Percentiles rank a stretch among this genome's conserved stretches.
phyloP scores from a whole-genome alignment of 257 asterid genomes.

The Gentiana dahurica region DNA sequence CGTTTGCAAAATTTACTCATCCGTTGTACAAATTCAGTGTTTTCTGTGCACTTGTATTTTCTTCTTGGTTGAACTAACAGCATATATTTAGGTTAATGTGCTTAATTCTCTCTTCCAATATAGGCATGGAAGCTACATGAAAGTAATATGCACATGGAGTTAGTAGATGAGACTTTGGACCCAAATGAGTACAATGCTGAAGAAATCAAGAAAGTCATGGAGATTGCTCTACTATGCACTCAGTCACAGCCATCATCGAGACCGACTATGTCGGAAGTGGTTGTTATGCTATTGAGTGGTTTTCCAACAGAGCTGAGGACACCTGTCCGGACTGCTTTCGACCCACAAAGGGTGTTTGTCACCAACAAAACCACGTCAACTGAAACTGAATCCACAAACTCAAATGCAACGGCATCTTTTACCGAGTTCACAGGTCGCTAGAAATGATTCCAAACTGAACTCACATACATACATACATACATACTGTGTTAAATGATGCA shows the following conservation, averaged over 20 bases:
- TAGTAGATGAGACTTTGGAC: slow-evolving; percentile 59
- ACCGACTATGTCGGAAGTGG: slow-evolving; percentile 76
- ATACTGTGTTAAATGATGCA: too few relatives aligned
- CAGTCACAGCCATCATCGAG: slow-evolving; percentile 61
- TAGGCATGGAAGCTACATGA: slow-evolving; percentile 81
- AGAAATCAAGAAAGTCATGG: slow-evolving; percentile 55
- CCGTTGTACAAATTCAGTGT: too few relatives aligned
- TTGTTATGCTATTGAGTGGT: slow-evolving; percentile 53
- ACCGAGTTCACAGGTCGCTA: slow-evolving; percentile 59
- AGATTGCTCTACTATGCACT: slow-evolving; percentile 60
- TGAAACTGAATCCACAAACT: slow-evolving; percentile 16
- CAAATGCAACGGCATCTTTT: slow-evolving; percentile 53
- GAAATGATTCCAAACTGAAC: neutral
- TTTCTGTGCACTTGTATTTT: too few relatives aligned
- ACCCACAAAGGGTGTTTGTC: slow-evolving; percentile 17
- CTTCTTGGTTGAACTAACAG: too few relatives aligned
- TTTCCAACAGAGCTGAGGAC: slow-evolving; percentile 14
- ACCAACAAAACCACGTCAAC: slow-evolving; percentile 15
- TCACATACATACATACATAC: too few relatives aligned
- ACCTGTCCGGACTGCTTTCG: slow-evolving; percentile 22
- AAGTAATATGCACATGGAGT: slow-evolving; percentile 27
- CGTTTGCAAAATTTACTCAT: too few relatives aligned
- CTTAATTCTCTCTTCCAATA: neutral
- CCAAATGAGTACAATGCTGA: slow-evolving; percentile 26
- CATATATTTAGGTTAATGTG: too few relatives aligned